Evolutionary conservation across 768 basidiomycete species (phyloP).

Genomic region (Boletus fagicola): DNA sequence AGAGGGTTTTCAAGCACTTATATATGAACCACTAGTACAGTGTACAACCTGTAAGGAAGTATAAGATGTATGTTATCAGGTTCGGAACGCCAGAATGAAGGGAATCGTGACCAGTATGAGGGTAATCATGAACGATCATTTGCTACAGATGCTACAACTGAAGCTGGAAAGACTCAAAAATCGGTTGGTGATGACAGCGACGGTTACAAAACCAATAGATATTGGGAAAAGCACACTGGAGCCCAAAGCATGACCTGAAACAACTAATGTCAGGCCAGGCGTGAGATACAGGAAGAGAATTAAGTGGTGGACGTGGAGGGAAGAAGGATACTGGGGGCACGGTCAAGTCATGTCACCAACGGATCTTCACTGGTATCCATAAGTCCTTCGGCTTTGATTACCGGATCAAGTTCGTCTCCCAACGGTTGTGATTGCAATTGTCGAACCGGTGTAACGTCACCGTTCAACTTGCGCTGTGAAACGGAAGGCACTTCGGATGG

Average conservation of each 20-base stretch:
- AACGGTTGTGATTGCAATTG: slow-evolving; percentile 51
- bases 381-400: slow-evolving; percentile 60
- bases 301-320: slow-evolving; percentile 2
- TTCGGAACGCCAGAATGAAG: slow-evolving; percentile 26
- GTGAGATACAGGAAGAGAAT: slow-evolving; percentile 7
- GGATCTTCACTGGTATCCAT: slow-evolving; percentile 66
- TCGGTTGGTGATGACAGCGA: slow-evolving; percentile 30
- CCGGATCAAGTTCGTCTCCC: slow-evolving; percentile 54
- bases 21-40: slow-evolving; percentile 30
- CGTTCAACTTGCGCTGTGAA: slow-evolving; percentile 46
- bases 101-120: slow-evolving; percentile 34
- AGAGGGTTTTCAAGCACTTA: slow-evolving; percentile 21
- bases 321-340: slow-evolving; percentile 1
- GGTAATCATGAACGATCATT: slow-evolving; percentile 37
- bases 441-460: slow-evolving; percentile 43
- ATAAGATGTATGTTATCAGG: slow-evolving; percentile 37
- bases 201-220: slow-evolving; percentile 34
- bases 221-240: slow-evolving; percentile 24
- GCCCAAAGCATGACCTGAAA: slow-evolving; percentile 20
- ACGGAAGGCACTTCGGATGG: slow-evolving; percentile 50
- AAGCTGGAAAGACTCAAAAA: slow-evolving; percentile 20
- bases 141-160: slow-evolving; percentile 33
- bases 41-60: slow-evolving; percentile 36
- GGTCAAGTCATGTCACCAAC: slow-evolving; percentile 34
- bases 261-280: slow-evolving; percentile 9